These are phyloP conservation scores for Mortierella sp. DNA, from an alignment of 371 early-diverging fungal genomes.

Conservation along the genomic window DNA sequence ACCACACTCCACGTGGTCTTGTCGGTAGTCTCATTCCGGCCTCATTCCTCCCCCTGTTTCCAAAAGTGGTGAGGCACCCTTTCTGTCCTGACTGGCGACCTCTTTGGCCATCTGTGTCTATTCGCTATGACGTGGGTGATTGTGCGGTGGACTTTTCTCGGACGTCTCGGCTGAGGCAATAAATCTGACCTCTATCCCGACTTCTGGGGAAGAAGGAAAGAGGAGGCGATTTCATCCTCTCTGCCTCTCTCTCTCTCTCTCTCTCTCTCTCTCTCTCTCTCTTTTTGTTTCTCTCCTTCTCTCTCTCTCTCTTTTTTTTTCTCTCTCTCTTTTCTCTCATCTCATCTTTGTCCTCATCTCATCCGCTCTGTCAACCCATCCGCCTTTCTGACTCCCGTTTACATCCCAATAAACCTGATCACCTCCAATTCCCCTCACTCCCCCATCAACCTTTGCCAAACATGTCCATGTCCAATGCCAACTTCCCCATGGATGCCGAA, in stretches of 20 bases:
- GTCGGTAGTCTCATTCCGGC: neutral
- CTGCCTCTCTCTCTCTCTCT: neutral
- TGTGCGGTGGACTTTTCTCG: neutral
- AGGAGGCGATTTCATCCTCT: neutral
- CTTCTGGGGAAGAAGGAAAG: constrained; percentile 5
- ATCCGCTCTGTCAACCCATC: constrained; percentile 7
- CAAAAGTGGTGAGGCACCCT: no score
- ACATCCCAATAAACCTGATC: neutral
- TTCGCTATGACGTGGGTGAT: no score
- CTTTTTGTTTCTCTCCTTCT: constrained; percentile 5
- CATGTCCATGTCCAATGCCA: constrained; percentile 73
- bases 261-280: neutral
- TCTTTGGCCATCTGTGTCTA: no score
- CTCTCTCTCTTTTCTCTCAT: neutral
- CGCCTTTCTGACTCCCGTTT: neutral
- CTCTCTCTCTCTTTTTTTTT: neutral
- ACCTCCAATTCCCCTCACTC: neutral
- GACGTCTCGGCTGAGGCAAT: no score
- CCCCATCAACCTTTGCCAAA: constrained; percentile 2
- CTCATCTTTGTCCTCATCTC: constrained; percentile 11
- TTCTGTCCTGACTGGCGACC: no score
- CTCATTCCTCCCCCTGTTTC: no score
- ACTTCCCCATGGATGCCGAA: constrained; percentile 83
- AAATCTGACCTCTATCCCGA: no score
- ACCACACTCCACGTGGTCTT: neutral